Evolutionary conservation across 2,329 filamentous ascomycete species (phyloP).

Genomic region (Teratosphaeria viscida): DNA sequence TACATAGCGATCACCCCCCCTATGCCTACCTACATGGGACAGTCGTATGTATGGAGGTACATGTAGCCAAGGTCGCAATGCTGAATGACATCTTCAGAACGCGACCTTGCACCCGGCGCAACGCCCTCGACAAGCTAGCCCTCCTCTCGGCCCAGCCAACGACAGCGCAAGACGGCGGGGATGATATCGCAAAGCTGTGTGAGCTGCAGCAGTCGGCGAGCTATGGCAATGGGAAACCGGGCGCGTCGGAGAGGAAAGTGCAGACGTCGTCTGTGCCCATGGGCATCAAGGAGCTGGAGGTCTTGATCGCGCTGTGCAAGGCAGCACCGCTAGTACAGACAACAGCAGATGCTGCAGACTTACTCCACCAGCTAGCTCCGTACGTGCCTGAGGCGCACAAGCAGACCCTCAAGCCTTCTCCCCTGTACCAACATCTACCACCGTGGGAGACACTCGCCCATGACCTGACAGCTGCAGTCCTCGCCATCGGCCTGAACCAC

Average conservation of each 20-base stretch:
- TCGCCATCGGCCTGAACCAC: slow-evolving; percentile 70
- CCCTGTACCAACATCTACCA: slow-evolving; percentile 70
- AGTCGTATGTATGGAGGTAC: not conserved
- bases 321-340: slow-evolving; percentile 67
- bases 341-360: slow-evolving; percentile 61
- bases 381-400: slow-evolving; percentile 79
- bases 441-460: slow-evolving; percentile 78
- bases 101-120: slow-evolving; percentile 29
- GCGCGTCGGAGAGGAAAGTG: not conserved
- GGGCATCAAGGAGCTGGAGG: slow-evolving; percentile 77
- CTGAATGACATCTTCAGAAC: slow-evolving; percentile 14
- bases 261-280: slow-evolving; percentile 26
- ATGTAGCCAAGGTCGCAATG: slow-evolving; percentile 3
- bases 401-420: slow-evolving; percentile 68
- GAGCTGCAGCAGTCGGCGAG: slow-evolving; percentile 16
- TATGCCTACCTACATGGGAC: not conserved
- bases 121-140: slow-evolving; percentile 42
- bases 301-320: slow-evolving; percentile 82
- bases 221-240: slow-evolving; percentile 12
- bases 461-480: slow-evolving; percentile 66
- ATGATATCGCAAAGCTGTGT: slow-evolving; percentile 34
- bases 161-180: slow-evolving; percentile 12
- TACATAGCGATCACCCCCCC: not conserved
- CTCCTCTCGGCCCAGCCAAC: slow-evolving; percentile 33
- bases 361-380: slow-evolving; percentile 67